Base-by-base conservation (phyloP, 1,284 basidiomycete species). In the Leccinum subrobustum region DNA sequence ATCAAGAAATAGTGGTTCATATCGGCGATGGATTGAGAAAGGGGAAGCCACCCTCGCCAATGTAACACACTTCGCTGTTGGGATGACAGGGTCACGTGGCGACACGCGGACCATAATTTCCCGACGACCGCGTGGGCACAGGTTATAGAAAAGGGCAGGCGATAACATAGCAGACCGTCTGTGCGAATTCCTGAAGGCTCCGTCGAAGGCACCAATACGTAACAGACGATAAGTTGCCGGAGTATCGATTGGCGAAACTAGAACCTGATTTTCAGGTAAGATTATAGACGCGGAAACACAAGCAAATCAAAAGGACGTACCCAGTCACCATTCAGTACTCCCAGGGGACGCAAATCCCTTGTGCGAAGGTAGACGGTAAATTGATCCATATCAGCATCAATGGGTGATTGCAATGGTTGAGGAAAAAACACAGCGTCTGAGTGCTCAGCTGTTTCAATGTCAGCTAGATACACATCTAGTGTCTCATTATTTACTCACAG, bases 281-380 rank as follows among this genome's bases (percentile, higher is more conserved):
- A 53, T 31, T 27, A 48, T 16, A 1, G 31, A 50, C 6, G 60
- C 51, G 50, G 27, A 62, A 59, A 57, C 9, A n/a, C n/a, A 12
- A 42, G 27, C 44, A 23, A 44, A 56, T 9, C 23, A 60, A 18
- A 47, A 52, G 57, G 7, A 71, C 88, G 67, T 68, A 93, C 94
- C 95, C 95, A 96, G 73, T 97, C 93, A 35, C 92, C 92, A 65
- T 88, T 87, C 64, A 96, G 84, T 4, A 92, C 76, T 0, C 94
- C 95, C 29, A 94, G 76, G 54, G 81, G 80, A 11, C 86, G 86
- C 16, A 98, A 79, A 57, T 92, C 88, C 18, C 78, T 71, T 3
- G 87, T 85, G 23, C 81, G 78, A 27, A 88, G 65, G 66, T 84
- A 88, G 0, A 91, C 64, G 2, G 83, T 81, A 52, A 71, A 76